phyloP scores from a whole-genome alignment of 1,139 yeast genomes.

The Nadsonia commutata region DNA sequence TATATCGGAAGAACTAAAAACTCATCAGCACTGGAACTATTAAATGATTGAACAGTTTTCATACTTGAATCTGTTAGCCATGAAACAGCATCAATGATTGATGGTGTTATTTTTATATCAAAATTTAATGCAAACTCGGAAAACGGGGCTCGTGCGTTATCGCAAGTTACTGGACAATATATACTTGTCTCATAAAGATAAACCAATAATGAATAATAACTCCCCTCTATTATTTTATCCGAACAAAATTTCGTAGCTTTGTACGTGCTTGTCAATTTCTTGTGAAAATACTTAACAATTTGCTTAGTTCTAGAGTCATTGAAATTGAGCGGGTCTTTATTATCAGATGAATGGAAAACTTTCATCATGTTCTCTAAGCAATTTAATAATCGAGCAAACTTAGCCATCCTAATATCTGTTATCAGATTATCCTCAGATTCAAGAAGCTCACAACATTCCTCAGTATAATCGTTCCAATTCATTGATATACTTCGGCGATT shows the following conservation, averaged over 20 bases:
- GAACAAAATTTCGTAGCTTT: slow-evolving; percentile 6
- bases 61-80: slow-evolving; percentile 14
- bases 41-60: slow-evolving; percentile 12
- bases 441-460: slow-evolving; percentile 41
- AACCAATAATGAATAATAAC: slow-evolving; percentile 52
- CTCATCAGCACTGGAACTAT: slow-evolving; percentile 8
- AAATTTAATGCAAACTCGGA: slow-evolving; percentile 22
- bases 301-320: slow-evolving; percentile 14
- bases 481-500: slow-evolving; percentile 18
- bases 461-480: slow-evolving; percentile 39
- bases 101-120: slow-evolving; percentile 11
- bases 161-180: slow-evolving; percentile 18
- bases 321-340: slow-evolving; percentile 17
- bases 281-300: slow-evolving; percentile 15
- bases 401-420: slow-evolving; percentile 29
- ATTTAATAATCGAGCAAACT: slow-evolving; percentile 44
- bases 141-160: slow-evolving; percentile 23
- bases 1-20: slow-evolving; percentile 47
- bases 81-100: slow-evolving; percentile 13
- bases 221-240: slow-evolving; percentile 8
- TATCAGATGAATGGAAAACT: slow-evolving; percentile 15
- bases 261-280: slow-evolving; percentile 8
- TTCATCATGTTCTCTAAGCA: slow-evolving; percentile 41
- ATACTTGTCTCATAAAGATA: slow-evolving; percentile 51
- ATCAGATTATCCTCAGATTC: slow-evolving; percentile 23